Conservation (phyloP, 2,329 filamentous ascomycete genomes). For the Verticillium isaacii region DNA sequence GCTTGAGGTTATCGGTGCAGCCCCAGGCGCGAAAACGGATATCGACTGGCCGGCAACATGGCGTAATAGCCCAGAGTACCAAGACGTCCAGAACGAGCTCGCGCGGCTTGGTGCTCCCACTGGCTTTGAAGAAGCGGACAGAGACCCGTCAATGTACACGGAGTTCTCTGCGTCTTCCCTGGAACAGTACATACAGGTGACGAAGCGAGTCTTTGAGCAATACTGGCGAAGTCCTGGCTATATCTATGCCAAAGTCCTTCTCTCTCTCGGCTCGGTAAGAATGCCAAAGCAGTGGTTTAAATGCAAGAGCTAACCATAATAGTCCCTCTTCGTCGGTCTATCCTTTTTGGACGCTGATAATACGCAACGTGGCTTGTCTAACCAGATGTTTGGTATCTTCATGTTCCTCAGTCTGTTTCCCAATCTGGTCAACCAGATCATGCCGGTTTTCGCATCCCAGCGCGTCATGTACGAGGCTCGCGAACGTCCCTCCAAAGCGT, state of each 20-base stretch:
- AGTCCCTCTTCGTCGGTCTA: constrained; percentile 62
- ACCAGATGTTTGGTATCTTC: constrained; percentile 69
- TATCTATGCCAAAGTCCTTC: constrained; percentile 48
- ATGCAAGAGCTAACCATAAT: constrained; percentile 4
- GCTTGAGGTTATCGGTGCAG: constrained; percentile 19
- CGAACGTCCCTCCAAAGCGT: constrained; percentile 62
- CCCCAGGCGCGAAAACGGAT: constrained; percentile 39
- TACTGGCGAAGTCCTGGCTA: constrained; percentile 47
- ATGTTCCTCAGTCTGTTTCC: constrained; percentile 68
- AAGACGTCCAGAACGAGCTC: constrained; percentile 15
- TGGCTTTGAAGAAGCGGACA: background rate
- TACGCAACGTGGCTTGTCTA: constrained; percentile 62
- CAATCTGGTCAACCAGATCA: constrained; percentile 59
- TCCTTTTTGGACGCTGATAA: constrained; percentile 59
- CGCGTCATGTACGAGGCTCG: constrained; percentile 66
- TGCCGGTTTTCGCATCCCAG: constrained; percentile 67
- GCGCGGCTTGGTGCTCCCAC: background rate
- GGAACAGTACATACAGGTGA: constrained; percentile 26
- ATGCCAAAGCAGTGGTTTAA: too few species aligned
- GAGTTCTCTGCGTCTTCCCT: constrained; percentile 24
- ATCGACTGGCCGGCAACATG: constrained; percentile 43
- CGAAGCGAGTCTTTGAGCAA: constrained; percentile 28
- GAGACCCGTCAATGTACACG: constrained; percentile 13
- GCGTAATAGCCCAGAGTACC: constrained; percentile 35
- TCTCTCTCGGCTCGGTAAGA: constrained; percentile 15